Base-by-base conservation (phyloP, 2,329 filamentous ascomycete species). In the Fonsecaea nubica region DNA sequence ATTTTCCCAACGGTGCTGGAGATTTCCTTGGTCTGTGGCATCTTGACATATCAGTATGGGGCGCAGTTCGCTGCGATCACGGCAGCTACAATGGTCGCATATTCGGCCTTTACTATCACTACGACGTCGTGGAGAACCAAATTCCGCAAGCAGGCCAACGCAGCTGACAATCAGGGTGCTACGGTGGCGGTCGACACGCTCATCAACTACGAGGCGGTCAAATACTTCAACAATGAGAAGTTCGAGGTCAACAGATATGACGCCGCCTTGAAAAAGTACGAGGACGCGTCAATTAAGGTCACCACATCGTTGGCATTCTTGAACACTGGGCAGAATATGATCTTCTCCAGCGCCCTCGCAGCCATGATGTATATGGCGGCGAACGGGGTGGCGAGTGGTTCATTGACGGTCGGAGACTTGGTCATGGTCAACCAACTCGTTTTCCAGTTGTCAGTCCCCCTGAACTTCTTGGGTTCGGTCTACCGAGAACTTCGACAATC, bases 361-460 rank as follows among this genome's bases (percentile, higher is more conserved):
- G 90, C 87, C 33, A 99, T 99, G 94, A 99, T 99, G 95, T 98
- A 96, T 77, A 86, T 98, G 64, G 95, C 93, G 5, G 92, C 92
- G 30, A 88, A 94, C 74, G 96, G 96, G 40, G 93, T 99, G 0
- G 92, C 92, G 1, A 84, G 82, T 2, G 94, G 94, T 13, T 82
- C 84, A 5, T 81, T 99, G 74, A 97, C 94, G 0, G 93, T 99
- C 13, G 95, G 95, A 65, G 96, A 99, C 76, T 84, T 99, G 36
- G 95, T 99, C 76, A 96, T 99, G 92, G 92, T 99, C 72, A 99
- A 99, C 78, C 95, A 98, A 82, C 89, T 99, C 18, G 93, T 99
- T 66, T 99, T 99, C 80, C 95, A 99, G 80, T 89, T 99, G 5
- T 97, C 93, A 0, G 92, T 99, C 3, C 95, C 95, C 0, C 86